Conservation (phyloP, 306 rosid genomes). For the Fagus sylvatica region DNA sequence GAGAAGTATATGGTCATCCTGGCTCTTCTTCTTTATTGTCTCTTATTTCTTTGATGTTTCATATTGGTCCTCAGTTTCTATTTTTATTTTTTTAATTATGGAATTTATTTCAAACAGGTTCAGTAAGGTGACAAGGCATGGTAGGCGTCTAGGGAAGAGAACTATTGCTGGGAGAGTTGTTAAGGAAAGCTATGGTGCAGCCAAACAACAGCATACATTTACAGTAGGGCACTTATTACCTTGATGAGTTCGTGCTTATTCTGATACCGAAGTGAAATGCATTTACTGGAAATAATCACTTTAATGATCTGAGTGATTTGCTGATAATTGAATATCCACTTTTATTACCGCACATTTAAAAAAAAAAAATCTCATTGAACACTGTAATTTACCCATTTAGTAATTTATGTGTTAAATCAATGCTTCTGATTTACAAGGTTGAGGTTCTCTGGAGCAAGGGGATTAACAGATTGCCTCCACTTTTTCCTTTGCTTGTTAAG, state of each 20-base stretch:
- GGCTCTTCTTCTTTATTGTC: conserved; percentile 8
- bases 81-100: conserved; percentile 4
- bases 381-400: neutral
- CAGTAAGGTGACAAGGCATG: conserved; percentile 59
- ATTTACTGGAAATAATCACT: too few relatives aligned
- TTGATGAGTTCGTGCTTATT: conserved; percentile 1
- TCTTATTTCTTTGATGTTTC: conserved; percentile 23
- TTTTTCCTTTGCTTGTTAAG: conserved; percentile 73
- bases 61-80: neutral
- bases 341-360: neutral
- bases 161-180: conserved; percentile 74
- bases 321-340: neutral
- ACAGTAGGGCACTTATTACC: conserved; percentile 48
- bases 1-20: conserved; percentile 44
- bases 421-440: conserved; percentile 44
- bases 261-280: neutral
- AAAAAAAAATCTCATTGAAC: too few relatives aligned
- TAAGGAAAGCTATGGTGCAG: conserved; percentile 82
- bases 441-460: conserved; percentile 88
- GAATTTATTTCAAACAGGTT: conserved; percentile 48
- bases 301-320: neutral
- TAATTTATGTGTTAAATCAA: conserved; percentile 7
- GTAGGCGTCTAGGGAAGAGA: conserved; percentile 59
- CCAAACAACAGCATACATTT: conserved; percentile 81
- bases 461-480: conserved; percentile 49